phyloP scores from a whole-genome alignment of 768 basidiomycete species.

The Lactarius evosmus region DNA sequence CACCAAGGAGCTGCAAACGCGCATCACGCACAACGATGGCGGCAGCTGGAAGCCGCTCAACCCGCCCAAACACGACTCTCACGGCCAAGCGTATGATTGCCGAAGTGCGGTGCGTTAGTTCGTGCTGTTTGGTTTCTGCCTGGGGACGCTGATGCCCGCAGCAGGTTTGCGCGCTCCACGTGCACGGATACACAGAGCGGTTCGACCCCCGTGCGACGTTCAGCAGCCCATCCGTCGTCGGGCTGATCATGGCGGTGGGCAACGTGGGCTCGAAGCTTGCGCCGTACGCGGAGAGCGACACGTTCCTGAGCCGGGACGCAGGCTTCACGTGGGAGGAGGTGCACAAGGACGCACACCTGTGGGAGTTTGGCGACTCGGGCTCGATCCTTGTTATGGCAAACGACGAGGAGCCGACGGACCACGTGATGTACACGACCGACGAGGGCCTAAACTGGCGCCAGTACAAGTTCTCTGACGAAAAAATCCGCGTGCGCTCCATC shows the following conservation, averaged over 20 bases:
- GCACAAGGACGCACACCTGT: constrained; percentile 95
- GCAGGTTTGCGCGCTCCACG: constrained; percentile 80
- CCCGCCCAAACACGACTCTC: constrained; percentile 75
- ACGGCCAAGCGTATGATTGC: constrained; percentile 70
- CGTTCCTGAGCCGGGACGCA: constrained; percentile 93
- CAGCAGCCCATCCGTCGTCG: constrained; percentile 88
- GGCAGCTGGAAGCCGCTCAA: constrained; percentile 82
- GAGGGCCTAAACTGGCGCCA: constrained; percentile 88
- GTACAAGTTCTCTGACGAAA: constrained; percentile 75
- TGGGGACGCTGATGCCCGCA: not conserved
- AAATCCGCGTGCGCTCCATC: constrained; percentile 70
- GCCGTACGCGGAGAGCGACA: constrained; percentile 83
- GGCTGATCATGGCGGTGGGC: constrained; percentile 93
- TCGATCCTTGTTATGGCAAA: constrained; percentile 92
- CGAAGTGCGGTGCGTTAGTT: constrained; percentile 51
- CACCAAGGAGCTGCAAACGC: constrained; percentile 71
- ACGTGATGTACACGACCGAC: constrained; percentile 84
- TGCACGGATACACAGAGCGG: constrained; percentile 96
- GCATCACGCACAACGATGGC: constrained; percentile 98
- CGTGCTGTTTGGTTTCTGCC: constrained; percentile 20
- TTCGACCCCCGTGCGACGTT: constrained; percentile 87
- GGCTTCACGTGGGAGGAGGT: constrained; percentile 99
- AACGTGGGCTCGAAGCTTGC: constrained; percentile 86
- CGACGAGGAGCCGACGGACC: constrained; percentile 90
- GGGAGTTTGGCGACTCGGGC: constrained; percentile 98